Percentiles rank a stretch among this genome's conserved stretches.
These are phyloP conservation scores for Vaccinium macrocarpon DNA, from an alignment of 148 eudicot genomes.

Conservation along the genomic window DNA sequence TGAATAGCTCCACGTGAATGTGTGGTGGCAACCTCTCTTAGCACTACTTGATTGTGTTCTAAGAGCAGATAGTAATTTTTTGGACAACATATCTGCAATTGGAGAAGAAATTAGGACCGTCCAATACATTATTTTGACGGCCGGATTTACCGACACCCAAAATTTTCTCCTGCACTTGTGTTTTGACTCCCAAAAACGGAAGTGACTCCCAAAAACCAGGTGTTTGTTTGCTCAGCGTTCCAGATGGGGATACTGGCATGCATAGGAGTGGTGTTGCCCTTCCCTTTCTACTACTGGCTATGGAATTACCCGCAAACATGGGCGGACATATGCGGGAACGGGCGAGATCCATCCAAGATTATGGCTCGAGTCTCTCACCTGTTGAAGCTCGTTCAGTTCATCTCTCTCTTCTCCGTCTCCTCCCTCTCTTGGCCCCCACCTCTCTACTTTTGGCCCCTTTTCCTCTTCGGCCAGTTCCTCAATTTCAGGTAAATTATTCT, in stretches of 20 bases:
- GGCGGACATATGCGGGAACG: conserved; percentile 70
- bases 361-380: conserved; percentile 79
- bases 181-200: no score
- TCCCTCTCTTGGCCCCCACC: conserved; percentile 85
- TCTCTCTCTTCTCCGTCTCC: conserved; percentile 71
- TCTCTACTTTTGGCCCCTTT: conserved; percentile 87
- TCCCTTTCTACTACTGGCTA: conserved; percentile 76
- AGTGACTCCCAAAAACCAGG: no score
- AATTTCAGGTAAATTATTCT: conserved; percentile 61
- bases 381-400: conserved; percentile 71
- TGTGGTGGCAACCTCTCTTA: no score
- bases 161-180: no score
- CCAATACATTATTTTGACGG: no score
- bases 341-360: conserved; percentile 61
- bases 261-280: conserved; percentile 67
- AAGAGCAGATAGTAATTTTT: no score
- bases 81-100: no score
- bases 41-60: no score
- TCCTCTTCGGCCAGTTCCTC: conserved; percentile 85
- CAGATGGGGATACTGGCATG: conserved; percentile 63
- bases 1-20: no score
- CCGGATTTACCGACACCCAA: no score
- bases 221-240: no score
- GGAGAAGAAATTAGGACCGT: no score
- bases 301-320: conserved; percentile 82